Conservation (phyloP, 768 basidiomycete species). For the Erythrobasidium yunnanense region DNA sequence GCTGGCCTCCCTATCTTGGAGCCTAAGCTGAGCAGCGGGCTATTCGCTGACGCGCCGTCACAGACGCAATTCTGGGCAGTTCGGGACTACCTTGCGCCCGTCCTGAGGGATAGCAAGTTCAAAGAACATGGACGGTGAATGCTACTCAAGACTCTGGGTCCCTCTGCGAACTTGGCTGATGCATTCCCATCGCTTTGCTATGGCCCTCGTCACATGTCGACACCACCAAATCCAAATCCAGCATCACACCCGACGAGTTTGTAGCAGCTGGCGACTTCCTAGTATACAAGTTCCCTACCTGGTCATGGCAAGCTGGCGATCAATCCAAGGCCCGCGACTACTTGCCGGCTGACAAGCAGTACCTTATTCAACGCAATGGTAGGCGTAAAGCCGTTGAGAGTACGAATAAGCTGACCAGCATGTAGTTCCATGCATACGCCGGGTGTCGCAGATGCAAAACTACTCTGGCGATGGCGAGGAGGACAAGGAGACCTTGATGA, state of each 20-base stretch:
- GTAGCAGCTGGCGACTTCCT: slow-evolving; percentile 96
- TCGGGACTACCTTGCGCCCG: slow-evolving; percentile 70
- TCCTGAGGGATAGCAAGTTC: slow-evolving; percentile 95
- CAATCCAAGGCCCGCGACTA: slow-evolving; percentile 74
- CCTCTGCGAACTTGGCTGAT: too few species aligned
- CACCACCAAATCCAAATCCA: too few species aligned
- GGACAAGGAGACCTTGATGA: slow-evolving; percentile 74
- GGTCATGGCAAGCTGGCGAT: slow-evolving; percentile 96
- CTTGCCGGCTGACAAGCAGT: slow-evolving; percentile 91
- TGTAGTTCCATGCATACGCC: slow-evolving; percentile 80
- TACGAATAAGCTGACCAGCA: neutral
- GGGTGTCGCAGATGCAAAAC: slow-evolving; percentile 62
- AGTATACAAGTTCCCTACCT: slow-evolving; percentile 94
- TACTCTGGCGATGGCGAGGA: slow-evolving; percentile 64
- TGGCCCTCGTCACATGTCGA: too few species aligned
- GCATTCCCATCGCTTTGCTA: too few species aligned
- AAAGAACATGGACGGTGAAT: slow-evolving; percentile 96
- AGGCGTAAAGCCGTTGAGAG: slow-evolving; percentile 20
- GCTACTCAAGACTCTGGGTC: slow-evolving; percentile 55
- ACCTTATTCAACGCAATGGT: slow-evolving; percentile 78
- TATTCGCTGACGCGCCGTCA: slow-evolving; percentile 36
- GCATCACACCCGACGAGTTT: slow-evolving; percentile 68
- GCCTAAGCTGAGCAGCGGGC: neutral
- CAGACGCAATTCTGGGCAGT: slow-evolving; percentile 89
- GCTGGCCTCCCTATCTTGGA: neutral